Percentiles rank a stretch among this genome's conserved stretches.
phyloP scores from a whole-genome alignment of 345 rosid genomes.

The Carallia brachiata region DNA sequence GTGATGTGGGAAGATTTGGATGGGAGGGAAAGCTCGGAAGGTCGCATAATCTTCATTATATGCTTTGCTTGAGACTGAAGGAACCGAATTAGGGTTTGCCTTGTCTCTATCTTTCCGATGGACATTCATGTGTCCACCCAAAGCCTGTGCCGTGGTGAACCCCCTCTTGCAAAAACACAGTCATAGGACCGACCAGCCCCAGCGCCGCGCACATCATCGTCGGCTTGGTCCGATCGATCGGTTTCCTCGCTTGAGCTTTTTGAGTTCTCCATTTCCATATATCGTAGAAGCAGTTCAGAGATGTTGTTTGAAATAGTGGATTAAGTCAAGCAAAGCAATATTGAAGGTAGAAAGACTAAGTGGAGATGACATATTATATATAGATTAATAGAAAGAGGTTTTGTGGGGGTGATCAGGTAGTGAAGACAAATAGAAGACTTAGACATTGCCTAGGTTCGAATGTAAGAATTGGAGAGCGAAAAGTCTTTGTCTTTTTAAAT shows the following conservation, averaged over 20 bases:
- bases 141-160: constrained; percentile 28
- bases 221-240: constrained; percentile 1
- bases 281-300: background rate
- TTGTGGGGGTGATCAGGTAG: background rate
- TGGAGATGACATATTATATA: constrained; percentile 12
- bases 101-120: constrained; percentile 30
- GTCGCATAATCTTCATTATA: constrained; percentile 19
- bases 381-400: constrained; percentile 6
- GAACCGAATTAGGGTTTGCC: constrained; percentile 10
- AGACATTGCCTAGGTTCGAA: constrained; percentile 17
- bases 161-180: constrained; percentile 33
- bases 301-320: background rate
- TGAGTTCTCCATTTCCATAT: background rate
- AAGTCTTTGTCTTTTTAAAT: constrained; percentile 17
- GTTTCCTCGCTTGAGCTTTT: constrained; percentile 19
- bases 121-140: constrained; percentile 33
- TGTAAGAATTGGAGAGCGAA: constrained; percentile 21
- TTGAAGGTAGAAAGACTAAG: constrained; percentile 1
- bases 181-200: constrained; percentile 22
- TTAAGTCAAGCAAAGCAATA: background rate
- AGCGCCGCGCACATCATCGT: background rate
- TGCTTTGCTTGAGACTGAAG: constrained; percentile 25
- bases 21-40: constrained; percentile 24
- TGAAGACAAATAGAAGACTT: constrained; percentile 33
- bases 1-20: constrained; percentile 28